Conservation (phyloP, 345 rosid species). For the Trapa bicornis region DNA sequence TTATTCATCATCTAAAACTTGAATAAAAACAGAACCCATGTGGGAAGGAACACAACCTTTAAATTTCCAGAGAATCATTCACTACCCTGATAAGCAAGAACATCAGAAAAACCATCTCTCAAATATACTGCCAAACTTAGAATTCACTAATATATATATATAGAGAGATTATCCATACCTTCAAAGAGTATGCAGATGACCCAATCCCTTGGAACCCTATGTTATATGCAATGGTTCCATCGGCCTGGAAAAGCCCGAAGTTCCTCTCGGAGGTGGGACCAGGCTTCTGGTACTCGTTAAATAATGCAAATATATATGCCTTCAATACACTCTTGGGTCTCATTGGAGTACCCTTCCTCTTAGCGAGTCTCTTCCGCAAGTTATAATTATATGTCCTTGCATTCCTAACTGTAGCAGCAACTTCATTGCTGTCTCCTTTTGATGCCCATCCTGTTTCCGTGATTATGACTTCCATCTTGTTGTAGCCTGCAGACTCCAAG, state of each 20-base stretch:
- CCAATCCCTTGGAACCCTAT: constrained; percentile 66
- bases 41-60: background rate
- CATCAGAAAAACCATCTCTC: background rate
- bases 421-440: constrained; percentile 67
- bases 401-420: constrained; percentile 66
- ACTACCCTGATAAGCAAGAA: background rate
- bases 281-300: constrained; percentile 69
- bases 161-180: constrained; percentile 40
- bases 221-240: constrained; percentile 79
- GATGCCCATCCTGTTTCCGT: constrained; percentile 99
- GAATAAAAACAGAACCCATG: background rate
- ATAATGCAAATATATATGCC: constrained; percentile 82
- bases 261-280: constrained; percentile 88
- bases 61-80: background rate
- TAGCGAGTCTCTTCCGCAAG: constrained; percentile 82
- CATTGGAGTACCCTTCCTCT: constrained; percentile 86
- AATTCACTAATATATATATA: constrained; percentile 3
- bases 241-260: constrained; percentile 82
- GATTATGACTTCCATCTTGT: constrained; percentile 78
- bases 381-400: constrained; percentile 88
- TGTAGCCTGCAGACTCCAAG: constrained; percentile 62
- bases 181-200: constrained; percentile 52
- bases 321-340: constrained; percentile 60
- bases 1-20: background rate
- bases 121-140: background rate